Evolutionary conservation across 352 stramenopile species (phyloP).

Genomic region (Phytophthora boehmeriae): DNA sequence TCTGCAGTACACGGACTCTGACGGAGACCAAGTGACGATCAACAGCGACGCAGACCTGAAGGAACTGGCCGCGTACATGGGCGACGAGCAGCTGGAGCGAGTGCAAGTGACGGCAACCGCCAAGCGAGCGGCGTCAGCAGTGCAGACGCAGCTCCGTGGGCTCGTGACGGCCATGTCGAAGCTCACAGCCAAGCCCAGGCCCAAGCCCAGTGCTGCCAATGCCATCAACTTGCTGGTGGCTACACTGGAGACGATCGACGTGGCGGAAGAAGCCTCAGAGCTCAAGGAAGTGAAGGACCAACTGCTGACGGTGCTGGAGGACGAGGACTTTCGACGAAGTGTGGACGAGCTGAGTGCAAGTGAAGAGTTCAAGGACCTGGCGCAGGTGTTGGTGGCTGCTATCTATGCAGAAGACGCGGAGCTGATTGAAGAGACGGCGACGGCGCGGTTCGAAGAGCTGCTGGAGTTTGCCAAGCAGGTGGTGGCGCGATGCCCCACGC

Average conservation of each 20-base stretch:
- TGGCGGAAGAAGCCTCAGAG: slow-evolving; percentile 44
- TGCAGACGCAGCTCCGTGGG: slow-evolving; percentile 49
- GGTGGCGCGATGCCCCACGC: slow-evolving; percentile 40
- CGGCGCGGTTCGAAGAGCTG: slow-evolving; percentile 37
- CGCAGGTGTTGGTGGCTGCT: slow-evolving; percentile 31
- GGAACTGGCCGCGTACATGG: slow-evolving; percentile 59
- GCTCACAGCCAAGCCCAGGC: slow-evolving; percentile 46
- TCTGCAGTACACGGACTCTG: slow-evolving; percentile 62
- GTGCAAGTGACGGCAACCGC: slow-evolving; percentile 28
- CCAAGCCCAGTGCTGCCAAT: slow-evolving; percentile 41
- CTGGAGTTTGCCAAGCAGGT: slow-evolving; percentile 49
- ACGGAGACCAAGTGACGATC: slow-evolving; percentile 66
- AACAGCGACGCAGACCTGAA: slow-evolving; percentile 55
- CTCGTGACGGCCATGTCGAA: slow-evolving; percentile 63
- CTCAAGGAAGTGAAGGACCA: slow-evolving; percentile 51
- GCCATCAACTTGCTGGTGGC: slow-evolving; percentile 45
- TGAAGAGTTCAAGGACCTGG: slow-evolving; percentile 47
- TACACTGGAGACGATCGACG: slow-evolving; percentile 49
- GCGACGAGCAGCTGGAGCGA: slow-evolving; percentile 42
- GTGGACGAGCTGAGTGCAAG: slow-evolving; percentile 40
- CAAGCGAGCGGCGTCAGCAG: slow-evolving; percentile 15
- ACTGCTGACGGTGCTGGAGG: slow-evolving; percentile 44
- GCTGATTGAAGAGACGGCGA: slow-evolving; percentile 40
- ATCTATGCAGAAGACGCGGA: slow-evolving; percentile 40
- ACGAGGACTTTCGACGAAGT: slow-evolving; percentile 34